A percentile compares a stretch with the other conserved stretches of the same genome.
phyloP scores from a whole-genome alignment of 768 basidiomycete species.

The Naematelia aurantialba region DNA sequence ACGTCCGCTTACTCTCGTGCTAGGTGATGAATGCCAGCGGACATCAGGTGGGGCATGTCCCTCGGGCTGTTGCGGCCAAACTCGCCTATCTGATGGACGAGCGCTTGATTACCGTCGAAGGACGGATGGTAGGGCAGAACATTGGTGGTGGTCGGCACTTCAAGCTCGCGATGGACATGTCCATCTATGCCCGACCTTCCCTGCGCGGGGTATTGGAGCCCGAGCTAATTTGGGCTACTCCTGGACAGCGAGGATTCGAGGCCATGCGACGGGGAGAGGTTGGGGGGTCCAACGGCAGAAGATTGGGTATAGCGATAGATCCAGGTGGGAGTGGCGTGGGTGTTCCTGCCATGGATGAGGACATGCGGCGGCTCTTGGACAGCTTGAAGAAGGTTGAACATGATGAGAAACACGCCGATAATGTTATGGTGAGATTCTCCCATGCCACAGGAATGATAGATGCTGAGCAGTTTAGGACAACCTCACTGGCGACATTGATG shows the following conservation, averaged over 20 bases:
- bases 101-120: slow-evolving; percentile 65
- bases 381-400: slow-evolving; percentile 73
- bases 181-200: slow-evolving; percentile 67
- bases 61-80: slow-evolving; percentile 58
- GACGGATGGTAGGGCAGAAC: slow-evolving; percentile 57
- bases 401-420: slow-evolving; percentile 63
- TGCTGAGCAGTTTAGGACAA: slow-evolving; percentile 49
- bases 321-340: slow-evolving; percentile 13
- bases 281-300: slow-evolving; percentile 8
- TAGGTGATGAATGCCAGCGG: slow-evolving; percentile 74
- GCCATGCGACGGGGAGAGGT: slow-evolving; percentile 6
- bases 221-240: slow-evolving; percentile 69
- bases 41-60: slow-evolving; percentile 76
- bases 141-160: slow-evolving; percentile 50
- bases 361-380: slow-evolving; percentile 64
- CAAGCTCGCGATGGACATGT: slow-evolving; percentile 59
- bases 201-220: slow-evolving; percentile 64
- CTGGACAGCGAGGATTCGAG: slow-evolving; percentile 61
- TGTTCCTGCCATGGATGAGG: slow-evolving; percentile 55
- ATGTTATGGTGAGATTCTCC: slow-evolving; percentile 35
- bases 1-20: no score
- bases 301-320: not conserved
- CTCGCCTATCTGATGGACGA: slow-evolving; percentile 71
- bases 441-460: slow-evolving; percentile 23
- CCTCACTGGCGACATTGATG: slow-evolving; percentile 55